Conservation (phyloP, 2,329 filamentous ascomycete genomes). For the Claviceps paspali region DNA sequence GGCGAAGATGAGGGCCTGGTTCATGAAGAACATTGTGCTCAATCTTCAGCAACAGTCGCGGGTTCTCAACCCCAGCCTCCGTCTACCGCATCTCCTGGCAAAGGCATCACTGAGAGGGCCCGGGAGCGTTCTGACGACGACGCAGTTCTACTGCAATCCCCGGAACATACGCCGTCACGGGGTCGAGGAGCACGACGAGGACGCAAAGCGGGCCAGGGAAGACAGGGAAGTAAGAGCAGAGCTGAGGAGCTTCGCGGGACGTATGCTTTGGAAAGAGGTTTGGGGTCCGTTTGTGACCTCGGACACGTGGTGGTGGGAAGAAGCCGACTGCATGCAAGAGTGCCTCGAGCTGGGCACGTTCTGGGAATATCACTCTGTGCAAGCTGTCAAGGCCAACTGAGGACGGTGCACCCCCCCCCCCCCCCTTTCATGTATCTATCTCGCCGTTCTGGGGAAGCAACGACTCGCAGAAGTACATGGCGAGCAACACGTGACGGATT, state of each 20-base stretch:
- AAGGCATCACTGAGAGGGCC: slow-evolving; percentile 35
- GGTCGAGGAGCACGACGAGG: slow-evolving; percentile 12
- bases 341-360: slow-evolving; percentile 37
- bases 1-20: slow-evolving; percentile 41
- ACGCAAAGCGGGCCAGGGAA: slow-evolving; percentile 8
- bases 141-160: slow-evolving; percentile 33
- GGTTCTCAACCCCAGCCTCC: slow-evolving; percentile 41
- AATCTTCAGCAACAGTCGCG: slow-evolving; percentile 44
- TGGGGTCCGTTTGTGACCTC: slow-evolving; percentile 39
- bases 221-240: slow-evolving; percentile 25
- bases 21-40: slow-evolving; percentile 43
- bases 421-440: too few species aligned
- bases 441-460: too few species aligned
- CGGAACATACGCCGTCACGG: slow-evolving; percentile 12
- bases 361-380: slow-evolving; percentile 44
- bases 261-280: slow-evolving; percentile 44
- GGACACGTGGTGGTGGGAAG: slow-evolving; percentile 47
- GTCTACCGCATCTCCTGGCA: slow-evolving; percentile 43
- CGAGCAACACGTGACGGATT: too few species aligned
- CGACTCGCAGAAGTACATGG: too few species aligned
- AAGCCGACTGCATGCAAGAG: slow-evolving; percentile 36
- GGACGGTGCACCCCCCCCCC: too few species aligned
- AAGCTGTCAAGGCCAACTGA: slow-evolving; percentile 38
- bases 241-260: slow-evolving; percentile 35
- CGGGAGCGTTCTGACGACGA: slow-evolving; percentile 31